Conservation (phyloP, 2,329 filamentous ascomycete genomes). For the Clarireedia homoeocarpa region DNA sequence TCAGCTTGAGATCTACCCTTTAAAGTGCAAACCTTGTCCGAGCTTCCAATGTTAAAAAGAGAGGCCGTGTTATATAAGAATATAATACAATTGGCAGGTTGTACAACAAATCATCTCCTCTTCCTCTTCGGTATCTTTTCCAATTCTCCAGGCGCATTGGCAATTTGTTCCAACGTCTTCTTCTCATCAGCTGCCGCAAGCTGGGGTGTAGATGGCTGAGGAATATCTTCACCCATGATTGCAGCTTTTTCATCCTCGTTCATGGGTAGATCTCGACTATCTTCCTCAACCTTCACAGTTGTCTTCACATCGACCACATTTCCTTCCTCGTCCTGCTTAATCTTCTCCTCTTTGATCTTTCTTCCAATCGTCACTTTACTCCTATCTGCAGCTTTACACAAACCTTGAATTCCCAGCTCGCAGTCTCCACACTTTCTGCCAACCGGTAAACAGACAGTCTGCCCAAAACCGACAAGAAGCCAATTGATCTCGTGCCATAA, state of each 20-base stretch:
- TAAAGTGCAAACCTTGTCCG: too few relatives aligned
- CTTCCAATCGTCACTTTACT: slow-evolving; percentile 52
- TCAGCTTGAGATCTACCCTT: too few relatives aligned
- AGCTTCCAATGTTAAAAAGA: not conserved
- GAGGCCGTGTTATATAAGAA: not conserved
- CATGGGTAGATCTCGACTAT: slow-evolving; percentile 1
- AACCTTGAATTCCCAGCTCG: slow-evolving; percentile 63
- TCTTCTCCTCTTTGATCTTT: slow-evolving; percentile 38
- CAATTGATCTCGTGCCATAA: slow-evolving; percentile 71
- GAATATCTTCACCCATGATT: not conserved
- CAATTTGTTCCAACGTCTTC: slow-evolving; percentile 11
- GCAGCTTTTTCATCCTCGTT: slow-evolving; percentile 3
- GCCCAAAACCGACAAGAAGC: slow-evolving; percentile 64
- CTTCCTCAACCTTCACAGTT: slow-evolving; percentile 30
- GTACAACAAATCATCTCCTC: not conserved
- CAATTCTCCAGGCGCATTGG: slow-evolving; percentile 13
- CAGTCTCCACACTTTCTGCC: slow-evolving; percentile 74
- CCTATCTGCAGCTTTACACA: slow-evolving; percentile 68
- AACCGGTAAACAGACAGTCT: slow-evolving; percentile 61
- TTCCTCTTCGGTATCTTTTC: slow-evolving; percentile 10
- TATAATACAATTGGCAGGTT: not conserved
- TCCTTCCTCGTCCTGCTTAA: slow-evolving; percentile 30
- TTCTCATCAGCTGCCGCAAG: not conserved
- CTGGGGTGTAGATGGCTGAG: not conserved
- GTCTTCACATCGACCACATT: slow-evolving; percentile 24